Base-by-base conservation (phyloP, 108 stramenopile genomes). In the Cyclotella atomus region DNA sequence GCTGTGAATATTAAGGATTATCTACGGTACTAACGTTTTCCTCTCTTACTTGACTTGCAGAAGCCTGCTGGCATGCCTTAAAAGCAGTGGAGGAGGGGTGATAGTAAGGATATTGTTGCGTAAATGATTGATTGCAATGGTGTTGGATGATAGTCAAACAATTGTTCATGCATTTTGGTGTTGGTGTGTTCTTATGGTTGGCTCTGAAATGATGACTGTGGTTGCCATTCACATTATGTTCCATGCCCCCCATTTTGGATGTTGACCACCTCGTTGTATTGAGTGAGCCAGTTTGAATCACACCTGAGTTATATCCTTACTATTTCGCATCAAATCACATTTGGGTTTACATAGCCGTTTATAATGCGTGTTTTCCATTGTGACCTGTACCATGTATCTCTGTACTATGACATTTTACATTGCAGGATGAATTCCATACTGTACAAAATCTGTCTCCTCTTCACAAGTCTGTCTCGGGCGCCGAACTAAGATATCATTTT, bases 1-100 rank as follows among this genome's bases (percentile, higher is more conserved):
- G 7, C 9, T 12, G 12, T 41, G 38, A 12, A 41, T 41, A n/a
- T 41, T 12, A 41, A 9, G 7, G 38, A 41, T 41, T 41, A 9
- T 41, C 38, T 41, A 9, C 9, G 12, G 9, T 41, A 41, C 12
- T 12, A 41, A 9, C 38, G 12, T 41, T 41, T 41, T 9, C n/a
- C 12, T 41, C 12, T 41, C 38, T 41, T 9, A 41, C 38, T 41
- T 7, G 7, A 9, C 12, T 7, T 41, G 38, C 7, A 41, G 7
- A 7, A 41, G 7, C 12, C 12, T 9, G 61, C 86, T 25, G 93
- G 89, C 15, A 91, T 94, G 88, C 88, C 87, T 60, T 91, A 84
- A 81, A 21, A 46, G 35, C 17, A 41, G 9, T 41, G 52, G 3
- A 25, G 33, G 19, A 38, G 54, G 34, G 27, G 54, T 10, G 32